Conservation (phyloP, 768 basidiomycete species). For the Floccularia luteovirens region DNA sequence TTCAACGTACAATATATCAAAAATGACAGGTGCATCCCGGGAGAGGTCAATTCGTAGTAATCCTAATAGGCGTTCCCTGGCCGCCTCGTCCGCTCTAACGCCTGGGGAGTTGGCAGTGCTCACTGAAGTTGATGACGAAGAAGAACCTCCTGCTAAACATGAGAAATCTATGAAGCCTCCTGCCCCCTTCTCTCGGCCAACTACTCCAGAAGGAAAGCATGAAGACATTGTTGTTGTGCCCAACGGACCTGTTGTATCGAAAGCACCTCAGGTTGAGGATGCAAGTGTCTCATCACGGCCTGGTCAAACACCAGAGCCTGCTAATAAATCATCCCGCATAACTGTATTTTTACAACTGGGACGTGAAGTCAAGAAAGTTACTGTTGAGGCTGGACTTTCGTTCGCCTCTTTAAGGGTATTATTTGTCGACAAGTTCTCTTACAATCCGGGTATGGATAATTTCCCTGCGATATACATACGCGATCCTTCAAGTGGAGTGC, state of each 20-base stretch:
- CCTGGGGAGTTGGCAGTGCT: conserved; percentile 67
- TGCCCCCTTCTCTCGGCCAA: conserved; percentile 21
- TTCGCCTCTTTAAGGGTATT: conserved; percentile 74
- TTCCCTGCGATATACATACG: conserved; percentile 95
- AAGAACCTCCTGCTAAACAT: conserved; percentile 15
- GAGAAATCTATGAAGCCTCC: conserved; percentile 16
- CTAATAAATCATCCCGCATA: conserved; percentile 31
- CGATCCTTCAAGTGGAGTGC: conserved; percentile 86
- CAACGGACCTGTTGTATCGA: conserved; percentile 39
- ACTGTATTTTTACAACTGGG: conserved; percentile 87
- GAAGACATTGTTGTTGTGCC: conserved; percentile 20
- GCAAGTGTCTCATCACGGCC: neutral
- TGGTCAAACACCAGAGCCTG: neutral
- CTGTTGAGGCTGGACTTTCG: conserved; percentile 61
- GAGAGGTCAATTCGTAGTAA: conserved; percentile 42
- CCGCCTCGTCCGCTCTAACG: conserved; percentile 54
- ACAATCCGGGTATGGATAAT: conserved; percentile 87
- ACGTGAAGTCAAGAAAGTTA: conserved; percentile 83
- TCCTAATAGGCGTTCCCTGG: conserved; percentile 60
- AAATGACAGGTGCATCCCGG: conserved; percentile 63
- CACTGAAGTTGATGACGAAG: conserved; percentile 69
- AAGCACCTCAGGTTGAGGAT: neutral
- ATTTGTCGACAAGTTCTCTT: conserved; percentile 93
- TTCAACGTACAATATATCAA: conserved; percentile 89
- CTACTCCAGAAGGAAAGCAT: conserved; percentile 29